Evolutionary conservation across 495 filamentous ascomycete genomes (phyloP).

Genomic region (Rostrohypoxylon terebratum): DNA sequence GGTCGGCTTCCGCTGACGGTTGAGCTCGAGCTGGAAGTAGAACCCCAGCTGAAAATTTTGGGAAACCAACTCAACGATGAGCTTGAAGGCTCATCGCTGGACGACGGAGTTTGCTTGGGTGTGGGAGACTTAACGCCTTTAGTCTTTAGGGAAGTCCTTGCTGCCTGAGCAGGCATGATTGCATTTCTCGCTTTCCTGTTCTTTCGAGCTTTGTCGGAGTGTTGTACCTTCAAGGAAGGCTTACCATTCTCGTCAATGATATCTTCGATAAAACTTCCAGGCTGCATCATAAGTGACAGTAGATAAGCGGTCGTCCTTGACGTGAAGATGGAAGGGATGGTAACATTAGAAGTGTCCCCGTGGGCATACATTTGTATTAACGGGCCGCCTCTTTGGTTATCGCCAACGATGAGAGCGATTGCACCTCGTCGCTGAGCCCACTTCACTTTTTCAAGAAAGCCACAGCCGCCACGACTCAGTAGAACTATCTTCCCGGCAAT

Average conservation of each 20-base stretch:
- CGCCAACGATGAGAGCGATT: constrained; percentile 90
- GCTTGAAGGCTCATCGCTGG: constrained; percentile 26
- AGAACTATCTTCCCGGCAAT: constrained; percentile 93
- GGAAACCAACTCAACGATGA: constrained; percentile 63
- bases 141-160: constrained; percentile 33
- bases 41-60: constrained; percentile 64
- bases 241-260: constrained; percentile 65
- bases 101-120: constrained; percentile 20
- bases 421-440: constrained; percentile 94
- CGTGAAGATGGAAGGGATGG: constrained; percentile 94
- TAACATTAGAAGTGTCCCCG: constrained; percentile 93
- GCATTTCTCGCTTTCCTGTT: constrained; percentile 54
- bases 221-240: constrained; percentile 60
- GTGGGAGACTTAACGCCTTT: constrained; percentile 31
- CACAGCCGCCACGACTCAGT: constrained; percentile 91
- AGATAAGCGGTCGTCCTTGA: constrained; percentile 94
- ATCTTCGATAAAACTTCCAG: constrained; percentile 69
- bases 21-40: constrained; percentile 50
- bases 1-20: constrained; percentile 64
- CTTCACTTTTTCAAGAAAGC: constrained; percentile 95
- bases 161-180: constrained; percentile 37
- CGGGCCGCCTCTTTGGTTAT: constrained; percentile 86
- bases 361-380: constrained; percentile 97
- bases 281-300: constrained; percentile 87
- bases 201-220: constrained; percentile 56